Evolutionary conservation across 768 basidiomycete species (phyloP).

Genomic region (Gyrodon lividus): DNA sequence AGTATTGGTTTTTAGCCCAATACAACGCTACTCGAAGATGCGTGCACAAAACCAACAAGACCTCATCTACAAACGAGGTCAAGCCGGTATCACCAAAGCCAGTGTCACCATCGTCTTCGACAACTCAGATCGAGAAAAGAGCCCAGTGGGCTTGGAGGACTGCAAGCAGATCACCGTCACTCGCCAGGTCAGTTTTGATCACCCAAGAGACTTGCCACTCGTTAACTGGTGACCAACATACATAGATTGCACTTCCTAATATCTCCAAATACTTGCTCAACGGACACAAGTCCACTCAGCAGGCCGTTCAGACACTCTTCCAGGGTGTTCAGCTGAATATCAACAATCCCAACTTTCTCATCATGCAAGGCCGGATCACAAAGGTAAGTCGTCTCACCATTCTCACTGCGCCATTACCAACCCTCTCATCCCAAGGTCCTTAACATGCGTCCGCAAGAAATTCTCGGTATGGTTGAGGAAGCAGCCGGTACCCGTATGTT

Average conservation of each 20-base stretch:
- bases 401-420: not conserved
- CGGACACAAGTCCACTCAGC: constrained; percentile 89
- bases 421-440: constrained; percentile 54
- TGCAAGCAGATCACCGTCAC: constrained; percentile 93
- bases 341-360: constrained; percentile 99
- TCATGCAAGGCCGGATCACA: constrained; percentile 99
- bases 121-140: constrained; percentile 85
- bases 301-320: constrained; percentile 84
- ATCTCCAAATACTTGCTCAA: constrained; percentile 94
- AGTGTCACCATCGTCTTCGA: constrained; percentile 99
- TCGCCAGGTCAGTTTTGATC: constrained; percentile 66
- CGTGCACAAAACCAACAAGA: constrained; percentile 95
- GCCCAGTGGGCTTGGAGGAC: constrained; percentile 79
- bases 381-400: constrained; percentile 53
- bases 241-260: constrained; percentile 88
- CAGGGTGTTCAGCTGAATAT: constrained; percentile 98
- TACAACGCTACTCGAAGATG: constrained; percentile 53
- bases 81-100: constrained; percentile 95
- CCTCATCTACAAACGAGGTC: constrained; percentile 98
- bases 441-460: constrained; percentile 98
- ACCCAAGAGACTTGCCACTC: not conserved
- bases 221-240: constrained; percentile 1
- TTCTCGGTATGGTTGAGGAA: constrained; percentile 97
- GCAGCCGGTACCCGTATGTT: constrained; percentile 99
- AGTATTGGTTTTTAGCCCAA: not conserved